Conservation (phyloP, 2,329 filamentous ascomycete species). For the Diaporthe longicolla region DNA sequence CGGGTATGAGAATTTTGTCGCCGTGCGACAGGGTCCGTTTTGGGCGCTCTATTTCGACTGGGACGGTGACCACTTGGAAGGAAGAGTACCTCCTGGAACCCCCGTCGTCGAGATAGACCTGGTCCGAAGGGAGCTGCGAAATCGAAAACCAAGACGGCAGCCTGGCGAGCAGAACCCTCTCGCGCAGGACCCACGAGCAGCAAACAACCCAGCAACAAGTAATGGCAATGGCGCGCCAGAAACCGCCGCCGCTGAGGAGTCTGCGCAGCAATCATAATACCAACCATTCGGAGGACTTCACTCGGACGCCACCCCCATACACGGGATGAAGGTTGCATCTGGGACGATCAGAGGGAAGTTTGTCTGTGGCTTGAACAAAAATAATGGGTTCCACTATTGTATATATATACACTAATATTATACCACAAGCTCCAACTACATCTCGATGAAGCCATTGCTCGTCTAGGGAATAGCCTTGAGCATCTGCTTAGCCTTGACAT, state of each 20-base stretch:
- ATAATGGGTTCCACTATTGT: neutral
- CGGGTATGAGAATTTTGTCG: constrained; percentile 65
- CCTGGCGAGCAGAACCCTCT: constrained; percentile 16
- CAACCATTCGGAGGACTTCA: neutral
- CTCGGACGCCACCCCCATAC: neutral
- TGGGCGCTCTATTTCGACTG: constrained; percentile 65
- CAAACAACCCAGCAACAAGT: constrained; percentile 10
- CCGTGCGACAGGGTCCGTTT: constrained; percentile 60
- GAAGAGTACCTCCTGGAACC: constrained; percentile 62
- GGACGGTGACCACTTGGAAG: constrained; percentile 60
- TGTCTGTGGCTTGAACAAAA: neutral
- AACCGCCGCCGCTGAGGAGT: neutral
- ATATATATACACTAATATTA: constrained; percentile 26
- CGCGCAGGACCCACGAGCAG: constrained; percentile 11
- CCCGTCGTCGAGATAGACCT: constrained; percentile 70
- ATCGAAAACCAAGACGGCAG: constrained; percentile 21
- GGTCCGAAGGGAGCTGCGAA: constrained; percentile 61
- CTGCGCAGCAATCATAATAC: constrained; percentile 3
- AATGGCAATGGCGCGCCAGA: neutral
- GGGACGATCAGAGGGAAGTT: too few relatives aligned
- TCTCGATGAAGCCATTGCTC: neutral
- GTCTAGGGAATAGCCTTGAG: constrained; percentile 34
- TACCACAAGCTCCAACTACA: neutral
- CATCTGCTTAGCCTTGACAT: constrained; percentile 29
- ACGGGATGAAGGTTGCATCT: neutral